Percentiles rank a stretch among this genome's conserved stretches.
phyloP scores from a whole-genome alignment of 768 basidiomycete genomes.

The Pleurotus platypus region DNA sequence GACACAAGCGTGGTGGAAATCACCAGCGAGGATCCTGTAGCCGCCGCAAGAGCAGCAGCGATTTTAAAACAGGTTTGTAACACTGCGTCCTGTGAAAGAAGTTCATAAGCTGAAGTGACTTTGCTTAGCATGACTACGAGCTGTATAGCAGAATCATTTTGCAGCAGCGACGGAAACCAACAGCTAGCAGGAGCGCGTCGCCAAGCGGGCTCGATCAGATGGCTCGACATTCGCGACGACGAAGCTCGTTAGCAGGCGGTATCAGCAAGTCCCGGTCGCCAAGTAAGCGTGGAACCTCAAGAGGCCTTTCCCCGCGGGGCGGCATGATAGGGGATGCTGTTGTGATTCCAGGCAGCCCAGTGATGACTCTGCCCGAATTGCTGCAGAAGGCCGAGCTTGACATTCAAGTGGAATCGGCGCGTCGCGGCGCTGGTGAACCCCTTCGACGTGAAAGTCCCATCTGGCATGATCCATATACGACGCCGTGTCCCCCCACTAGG shows the following conservation, averaged over 20 bases:
- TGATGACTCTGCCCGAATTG: constrained; percentile 51
- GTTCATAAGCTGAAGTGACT: background rate
- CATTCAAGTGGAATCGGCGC: background rate
- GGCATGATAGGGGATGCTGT: constrained; percentile 49
- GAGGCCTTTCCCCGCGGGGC: constrained; percentile 16
- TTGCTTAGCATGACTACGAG: constrained; percentile 77
- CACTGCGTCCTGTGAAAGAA: background rate
- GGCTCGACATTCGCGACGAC: constrained; percentile 29
- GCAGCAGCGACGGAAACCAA: constrained; percentile 26
- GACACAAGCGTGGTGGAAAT: constrained; percentile 75
- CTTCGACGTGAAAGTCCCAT: background rate
- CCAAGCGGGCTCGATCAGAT: constrained; percentile 28
- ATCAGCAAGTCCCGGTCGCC: constrained; percentile 20
- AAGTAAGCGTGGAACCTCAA: constrained; percentile 13
- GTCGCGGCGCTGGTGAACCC: background rate
- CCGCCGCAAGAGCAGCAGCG: constrained; percentile 90
- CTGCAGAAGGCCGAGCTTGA: constrained; percentile 51
- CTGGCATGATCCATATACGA: background rate
- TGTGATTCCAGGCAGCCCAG: constrained; percentile 51
- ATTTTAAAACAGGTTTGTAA: constrained; percentile 77
- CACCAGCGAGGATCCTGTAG: constrained; percentile 77
- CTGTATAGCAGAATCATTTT: constrained; percentile 56
- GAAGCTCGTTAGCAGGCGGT: constrained; percentile 26
- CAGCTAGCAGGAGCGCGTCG: constrained; percentile 25
- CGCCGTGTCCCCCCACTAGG: constrained; percentile 1